Evolutionary conservation across 2,329 filamentous ascomycete species (phyloP).

Genomic region (Metarhizium robertsii): DNA sequence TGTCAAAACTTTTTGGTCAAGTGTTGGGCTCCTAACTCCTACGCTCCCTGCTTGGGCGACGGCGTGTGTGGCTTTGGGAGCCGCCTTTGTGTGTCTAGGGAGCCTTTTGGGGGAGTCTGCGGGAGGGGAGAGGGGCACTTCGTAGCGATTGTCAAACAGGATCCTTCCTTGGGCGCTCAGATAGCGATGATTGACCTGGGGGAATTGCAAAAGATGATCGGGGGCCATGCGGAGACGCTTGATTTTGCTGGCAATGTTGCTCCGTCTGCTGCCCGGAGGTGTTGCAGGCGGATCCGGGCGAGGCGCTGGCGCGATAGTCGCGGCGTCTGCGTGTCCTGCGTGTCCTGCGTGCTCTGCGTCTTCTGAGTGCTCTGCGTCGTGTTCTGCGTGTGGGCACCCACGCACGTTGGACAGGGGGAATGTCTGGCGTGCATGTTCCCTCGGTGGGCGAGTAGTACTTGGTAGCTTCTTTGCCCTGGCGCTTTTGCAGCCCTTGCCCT

Average conservation of each 20-base stretch:
- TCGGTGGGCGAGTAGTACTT: neutral
- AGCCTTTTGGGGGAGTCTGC: too few species aligned
- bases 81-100: neutral
- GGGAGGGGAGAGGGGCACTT: neutral
- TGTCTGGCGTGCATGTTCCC: slow-evolving; percentile 2
- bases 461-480: neutral
- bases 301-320: neutral
- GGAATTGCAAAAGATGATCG: slow-evolving; percentile 8
- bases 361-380: too few species aligned
- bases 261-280: neutral
- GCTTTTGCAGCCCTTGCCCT: neutral
- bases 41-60: neutral
- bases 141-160: slow-evolving; percentile 6
- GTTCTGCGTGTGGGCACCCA: neutral
- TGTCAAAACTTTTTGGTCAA: neutral
- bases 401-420: slow-evolving; percentile 11
- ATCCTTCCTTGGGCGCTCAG: slow-evolving; percentile 3
- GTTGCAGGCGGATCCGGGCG: neutral
- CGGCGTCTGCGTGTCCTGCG: neutral
- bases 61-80: neutral
- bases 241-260: neutral
- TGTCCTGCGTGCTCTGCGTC: too few species aligned
- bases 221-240: neutral
- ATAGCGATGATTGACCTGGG: slow-evolving; percentile 9
- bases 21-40: neutral